Base-by-base conservation (phyloP, 2,329 filamentous ascomycete genomes). In the Talaromyces rugulosus region DNA sequence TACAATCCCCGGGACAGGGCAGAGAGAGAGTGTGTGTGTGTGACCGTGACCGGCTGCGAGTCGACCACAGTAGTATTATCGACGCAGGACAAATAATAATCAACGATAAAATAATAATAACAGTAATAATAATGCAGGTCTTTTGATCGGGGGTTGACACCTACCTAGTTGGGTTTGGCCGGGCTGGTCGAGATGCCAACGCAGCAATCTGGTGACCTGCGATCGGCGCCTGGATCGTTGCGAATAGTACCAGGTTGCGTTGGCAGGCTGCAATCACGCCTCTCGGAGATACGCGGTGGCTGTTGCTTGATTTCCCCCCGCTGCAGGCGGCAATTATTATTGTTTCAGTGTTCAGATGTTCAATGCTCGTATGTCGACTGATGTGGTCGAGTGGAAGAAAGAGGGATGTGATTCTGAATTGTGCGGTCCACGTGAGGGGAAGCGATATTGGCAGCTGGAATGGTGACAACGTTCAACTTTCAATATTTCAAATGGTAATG, bases 141-240 rank as follows among this genome's bases (percentile, higher is more conserved):
- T 3, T 8, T 47, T 47, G 44, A 27, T 27, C 23, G 36, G 7
- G 47, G 47, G 33, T 33, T 31, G 33, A 55, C 9, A 52, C 23
- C 55, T 56, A 52, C 30, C 36, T 44, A n/a, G 40, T 58, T 53
- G 30, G 50, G 33, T 30, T 47, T 51, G 42, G 56, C 34, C 16
- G 31, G 33, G 54, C 28, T 51, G 34, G 61, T 40, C 30, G 61
- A 53, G 47, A 58, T 63, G 62, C 62, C 62, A 63, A 57, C 62
- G 30, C 42, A 63, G 62, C 62, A 61, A 61, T 60, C 56, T 12
- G 44, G 51, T 62, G 56, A 59, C 53, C 61, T 34, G 56, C 27
- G 51, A 52, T 56, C 55, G 55, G 54, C 54, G 54, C 28, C 27
- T 31, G 3, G 50, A 53, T 31, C 16, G 50, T 23, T 23, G 23